These are phyloP conservation scores for Kodamaea fungicola DNA, from an alignment of 1,139 yeast species.

Conservation along the genomic window DNA sequence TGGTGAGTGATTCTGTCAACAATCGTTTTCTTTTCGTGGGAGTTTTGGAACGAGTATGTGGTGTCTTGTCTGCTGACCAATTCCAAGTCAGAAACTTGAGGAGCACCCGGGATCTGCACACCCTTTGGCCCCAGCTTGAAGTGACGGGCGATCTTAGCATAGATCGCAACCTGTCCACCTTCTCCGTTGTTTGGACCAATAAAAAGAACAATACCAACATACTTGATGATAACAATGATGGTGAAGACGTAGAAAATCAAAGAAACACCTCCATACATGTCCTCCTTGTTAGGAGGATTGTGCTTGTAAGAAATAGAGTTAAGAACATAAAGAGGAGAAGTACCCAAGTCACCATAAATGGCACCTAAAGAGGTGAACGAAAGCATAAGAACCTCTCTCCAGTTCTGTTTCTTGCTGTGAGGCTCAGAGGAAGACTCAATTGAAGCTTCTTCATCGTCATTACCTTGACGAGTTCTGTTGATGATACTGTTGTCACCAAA, in stretches of 20 bases:
- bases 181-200: conserved; percentile 56
- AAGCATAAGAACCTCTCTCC: conserved; percentile 23
- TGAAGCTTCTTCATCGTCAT: conserved; percentile 14
- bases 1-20: conserved; percentile 18
- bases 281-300: conserved; percentile 30
- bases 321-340: conserved; percentile 55
- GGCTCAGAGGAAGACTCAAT: conserved; percentile 7
- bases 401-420: conserved; percentile 14
- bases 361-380: conserved; percentile 49
- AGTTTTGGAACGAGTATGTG: conserved; percentile 18
- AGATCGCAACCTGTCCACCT: conserved; percentile 62
- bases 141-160: conserved; percentile 51
- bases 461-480: conserved; percentile 1
- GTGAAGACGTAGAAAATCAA: conserved; percentile 55
- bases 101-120: conserved; percentile 39
- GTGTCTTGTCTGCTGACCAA: conserved; percentile 42
- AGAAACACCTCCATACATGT: conserved; percentile 50
- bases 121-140: conserved; percentile 48
- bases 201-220: conserved; percentile 43
- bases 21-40: conserved; percentile 8
- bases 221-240: conserved; percentile 50
- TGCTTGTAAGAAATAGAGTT: conserved; percentile 40
- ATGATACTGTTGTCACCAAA: neutral
- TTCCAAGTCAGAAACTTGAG: conserved; percentile 32
- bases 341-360: conserved; percentile 60